Evolutionary conservation across 192 early-diverging fungal genomes (phyloP).

Genomic region (Diversispora epigaea): DNA sequence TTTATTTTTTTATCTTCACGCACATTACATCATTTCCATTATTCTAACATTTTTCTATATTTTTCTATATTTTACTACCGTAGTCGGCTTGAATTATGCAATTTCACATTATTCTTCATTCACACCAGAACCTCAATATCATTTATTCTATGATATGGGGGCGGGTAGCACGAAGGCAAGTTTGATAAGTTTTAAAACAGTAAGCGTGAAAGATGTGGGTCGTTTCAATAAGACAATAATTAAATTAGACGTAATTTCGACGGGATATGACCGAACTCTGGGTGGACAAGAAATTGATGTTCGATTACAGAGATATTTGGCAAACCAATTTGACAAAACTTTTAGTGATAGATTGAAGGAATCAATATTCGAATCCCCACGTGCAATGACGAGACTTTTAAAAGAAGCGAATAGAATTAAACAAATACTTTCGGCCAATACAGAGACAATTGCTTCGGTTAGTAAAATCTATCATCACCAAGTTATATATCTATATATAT

Average conservation of each 20-base stretch:
- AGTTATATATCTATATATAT: constrained; percentile 3
- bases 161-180: constrained; percentile 92
- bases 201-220: constrained; percentile 57
- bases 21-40: neutral
- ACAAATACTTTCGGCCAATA: constrained; percentile 93
- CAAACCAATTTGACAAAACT: constrained; percentile 66
- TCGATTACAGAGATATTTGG: constrained; percentile 76
- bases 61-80: neutral
- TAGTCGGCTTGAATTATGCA: constrained; percentile 91
- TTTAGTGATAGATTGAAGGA: constrained; percentile 49
- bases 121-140: constrained; percentile 62
- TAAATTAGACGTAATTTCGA: constrained; percentile 78
- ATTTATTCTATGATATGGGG: constrained; percentile 98
- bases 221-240: constrained; percentile 55
- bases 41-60: constrained; percentile 6
- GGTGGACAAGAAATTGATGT: constrained; percentile 89
- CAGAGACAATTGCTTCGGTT: constrained; percentile 77
- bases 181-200: constrained; percentile 73
- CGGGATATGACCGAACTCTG: constrained; percentile 78
- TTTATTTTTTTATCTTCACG: neutral
- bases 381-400: constrained; percentile 86
- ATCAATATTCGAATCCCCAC: constrained; percentile 62
- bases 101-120: constrained; percentile 61
- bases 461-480: constrained; percentile 26
- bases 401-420: constrained; percentile 96